phyloP scores from a whole-genome alignment of 2,329 filamentous ascomycete genomes.

The Herpomyces periplanetae region DNA sequence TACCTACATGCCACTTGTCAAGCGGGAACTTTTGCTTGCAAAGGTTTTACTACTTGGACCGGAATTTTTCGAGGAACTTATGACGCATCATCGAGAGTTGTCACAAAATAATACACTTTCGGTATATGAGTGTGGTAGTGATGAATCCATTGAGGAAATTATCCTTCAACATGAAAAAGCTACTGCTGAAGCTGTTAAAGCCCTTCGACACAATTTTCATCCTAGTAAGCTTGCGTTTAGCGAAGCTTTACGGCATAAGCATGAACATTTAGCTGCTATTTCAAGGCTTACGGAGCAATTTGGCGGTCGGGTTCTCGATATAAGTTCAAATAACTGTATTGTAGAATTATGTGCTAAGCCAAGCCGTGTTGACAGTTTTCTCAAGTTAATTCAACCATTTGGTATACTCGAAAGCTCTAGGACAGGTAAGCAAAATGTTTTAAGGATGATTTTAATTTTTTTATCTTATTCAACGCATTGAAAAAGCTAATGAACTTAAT shows the following conservation, averaged over 20 bases:
- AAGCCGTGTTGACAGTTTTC: slow-evolving; percentile 69
- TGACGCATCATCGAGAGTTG: slow-evolving; percentile 82
- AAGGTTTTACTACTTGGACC: slow-evolving; percentile 89
- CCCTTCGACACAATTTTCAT: slow-evolving; percentile 29
- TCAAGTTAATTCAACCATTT: slow-evolving; percentile 75
- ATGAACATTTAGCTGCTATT: slow-evolving; percentile 81
- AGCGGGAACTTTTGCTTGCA: slow-evolving; percentile 70
- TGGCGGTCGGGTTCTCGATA: slow-evolving; percentile 82
- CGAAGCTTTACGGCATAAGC: slow-evolving; percentile 74
- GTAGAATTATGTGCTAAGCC: slow-evolving; percentile 88
- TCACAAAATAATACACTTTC: slow-evolving; percentile 9
- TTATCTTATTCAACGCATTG: slow-evolving; percentile 1
- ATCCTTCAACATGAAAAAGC: slow-evolving; percentile 4
- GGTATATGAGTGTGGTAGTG: slow-evolving; percentile 7
- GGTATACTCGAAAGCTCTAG: slow-evolving; percentile 83
- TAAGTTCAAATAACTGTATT: slow-evolving; percentile 92
- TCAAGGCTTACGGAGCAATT: slow-evolving; percentile 93
- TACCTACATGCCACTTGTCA: slow-evolving; percentile 58
- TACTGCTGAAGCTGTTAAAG: slow-evolving; percentile 7
- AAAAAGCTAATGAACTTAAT: no score
- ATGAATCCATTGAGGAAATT: slow-evolving; percentile 9
- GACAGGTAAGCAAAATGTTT: slow-evolving; percentile 16
- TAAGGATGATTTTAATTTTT: neutral
- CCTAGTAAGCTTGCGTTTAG: slow-evolving; percentile 49
- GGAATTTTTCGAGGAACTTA: slow-evolving; percentile 88